These are phyloP conservation scores for Xylaria sp. DNA, from an alignment of 2,329 filamentous ascomycete species.

Conservation along the genomic window DNA sequence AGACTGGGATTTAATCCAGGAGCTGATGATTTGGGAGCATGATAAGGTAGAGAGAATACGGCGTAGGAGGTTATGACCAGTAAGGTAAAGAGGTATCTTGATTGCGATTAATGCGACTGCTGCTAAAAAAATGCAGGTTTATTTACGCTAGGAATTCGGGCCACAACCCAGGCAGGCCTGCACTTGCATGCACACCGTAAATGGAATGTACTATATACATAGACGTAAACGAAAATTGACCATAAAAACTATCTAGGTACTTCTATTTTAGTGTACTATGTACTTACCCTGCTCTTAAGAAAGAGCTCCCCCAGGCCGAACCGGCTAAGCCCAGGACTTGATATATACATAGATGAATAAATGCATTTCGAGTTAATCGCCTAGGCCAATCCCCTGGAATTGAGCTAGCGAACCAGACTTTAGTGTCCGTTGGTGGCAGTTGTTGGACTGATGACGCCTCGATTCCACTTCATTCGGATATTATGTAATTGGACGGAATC, in stretches of 20 bases:
- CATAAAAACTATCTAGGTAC: not conserved
- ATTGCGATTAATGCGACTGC: conserved; percentile 36
- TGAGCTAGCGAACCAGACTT: too few species aligned
- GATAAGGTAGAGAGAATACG: conserved; percentile 27
- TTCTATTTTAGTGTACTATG: too few species aligned
- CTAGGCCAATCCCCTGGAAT: not conserved
- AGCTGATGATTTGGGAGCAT: conserved; percentile 19
- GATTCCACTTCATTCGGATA: not conserved
- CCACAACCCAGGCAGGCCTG: conserved; percentile 17
- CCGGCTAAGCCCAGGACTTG: not conserved
- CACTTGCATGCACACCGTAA: conserved; percentile 17
- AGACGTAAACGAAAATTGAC: too few species aligned
- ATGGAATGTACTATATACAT: not conserved
- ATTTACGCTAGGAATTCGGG: conserved; percentile 29
- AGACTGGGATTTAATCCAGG: conserved; percentile 17
- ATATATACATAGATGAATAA: not conserved
- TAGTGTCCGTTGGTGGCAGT: not conserved
- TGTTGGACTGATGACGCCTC: not conserved
- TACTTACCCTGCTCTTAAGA: not conserved
- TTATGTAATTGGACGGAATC: not conserved
- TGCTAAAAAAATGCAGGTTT: conserved; percentile 36
- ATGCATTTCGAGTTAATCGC: not conserved
- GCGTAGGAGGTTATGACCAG: conserved; percentile 24
- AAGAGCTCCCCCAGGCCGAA: not conserved
- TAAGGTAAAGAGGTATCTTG: conserved; percentile 18